Evolutionary conservation across 2,329 filamentous ascomycete genomes (phyloP), one percentile per base, ranked within the genome.

Genomic region (Exserohilum rostratum): DNA sequence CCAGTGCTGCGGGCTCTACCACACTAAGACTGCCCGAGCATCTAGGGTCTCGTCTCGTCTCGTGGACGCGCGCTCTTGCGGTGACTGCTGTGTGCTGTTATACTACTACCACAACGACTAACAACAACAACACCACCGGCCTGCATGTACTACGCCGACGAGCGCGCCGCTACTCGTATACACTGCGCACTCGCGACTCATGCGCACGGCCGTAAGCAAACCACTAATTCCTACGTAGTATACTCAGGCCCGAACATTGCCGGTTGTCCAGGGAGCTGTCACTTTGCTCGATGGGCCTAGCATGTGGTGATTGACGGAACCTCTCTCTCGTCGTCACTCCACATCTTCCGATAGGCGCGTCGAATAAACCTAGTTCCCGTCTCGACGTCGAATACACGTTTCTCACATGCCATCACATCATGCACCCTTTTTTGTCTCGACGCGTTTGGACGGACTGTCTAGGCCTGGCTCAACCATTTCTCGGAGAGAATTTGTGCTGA

Each of bases 1-100:
- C 58, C 56, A 45, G 31, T 49, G 45, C 40, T 49, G 15, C 18
- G 45, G 53, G 50, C 50, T 34, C 13, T 34, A n/a, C 13, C 18
- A 38, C 27, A 34, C 38, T 33, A 47, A 20, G 29, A 18, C 13
- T 11, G 10, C 31, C 25, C 17, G 11, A 27, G 27, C 40, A 44
- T 33, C 25, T 5, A 18, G 9, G 15, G 15, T 12, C 44, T 11
- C 35, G 37, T 15, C 17, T n/a, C 12, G 35, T 49, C 30, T 18
- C 39, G 25, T 31, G n/a, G 7, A 13, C n/a, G 13, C 12, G 25
- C 25, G 29, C 3, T n/a, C 27, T 17, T n/a, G n/a, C 34, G 34
- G 15, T 35, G 34, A 18, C 17, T 17, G n/a, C 15, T 15, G n/a
- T 35, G 34, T 37, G 15, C 34, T 13, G 31, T 35, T 27, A 18